Evolutionary conservation across 73 alveolate genomes (phyloP).

Genomic region (Blepharisma japonicum): DNA sequence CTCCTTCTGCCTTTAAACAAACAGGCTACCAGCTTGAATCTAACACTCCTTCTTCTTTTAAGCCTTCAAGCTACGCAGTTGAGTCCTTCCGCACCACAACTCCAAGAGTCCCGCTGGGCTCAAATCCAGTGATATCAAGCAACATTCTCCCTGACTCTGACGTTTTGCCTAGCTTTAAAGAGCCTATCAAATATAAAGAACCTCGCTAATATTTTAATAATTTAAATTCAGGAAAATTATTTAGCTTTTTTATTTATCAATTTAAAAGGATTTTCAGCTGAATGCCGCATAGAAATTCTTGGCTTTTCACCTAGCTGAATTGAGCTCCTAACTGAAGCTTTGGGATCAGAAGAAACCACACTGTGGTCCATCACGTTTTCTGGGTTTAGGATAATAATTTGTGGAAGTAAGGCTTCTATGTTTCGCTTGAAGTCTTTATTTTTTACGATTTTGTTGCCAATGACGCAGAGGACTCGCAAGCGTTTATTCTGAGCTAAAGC

Average conservation of each 20-base stretch:
- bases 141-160: slow-evolving; percentile 4
- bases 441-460: background rate
- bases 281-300: too few species aligned
- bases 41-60: background rate
- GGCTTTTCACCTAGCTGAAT: too few species aligned
- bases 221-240: too few species aligned
- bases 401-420: background rate
- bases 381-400: background rate
- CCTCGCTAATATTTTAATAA: background rate
- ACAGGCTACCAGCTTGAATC: too few species aligned
- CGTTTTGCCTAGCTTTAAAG: background rate
- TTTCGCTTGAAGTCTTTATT: background rate
- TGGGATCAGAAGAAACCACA: background rate
- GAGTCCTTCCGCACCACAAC: background rate
- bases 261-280: too few species aligned
- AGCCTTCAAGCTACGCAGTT: background rate
- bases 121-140: background rate
- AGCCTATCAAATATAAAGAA: slow-evolving; percentile 8
- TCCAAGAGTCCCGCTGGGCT: background rate
- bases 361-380: background rate
- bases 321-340: too few species aligned
- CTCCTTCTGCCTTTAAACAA: too few species aligned
- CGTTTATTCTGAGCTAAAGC: background rate
- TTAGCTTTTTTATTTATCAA: too few species aligned
- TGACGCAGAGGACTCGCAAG: background rate